Conservation (phyloP, 495 filamentous ascomycete species). For the Staphylotrichum tortipilum region DNA sequence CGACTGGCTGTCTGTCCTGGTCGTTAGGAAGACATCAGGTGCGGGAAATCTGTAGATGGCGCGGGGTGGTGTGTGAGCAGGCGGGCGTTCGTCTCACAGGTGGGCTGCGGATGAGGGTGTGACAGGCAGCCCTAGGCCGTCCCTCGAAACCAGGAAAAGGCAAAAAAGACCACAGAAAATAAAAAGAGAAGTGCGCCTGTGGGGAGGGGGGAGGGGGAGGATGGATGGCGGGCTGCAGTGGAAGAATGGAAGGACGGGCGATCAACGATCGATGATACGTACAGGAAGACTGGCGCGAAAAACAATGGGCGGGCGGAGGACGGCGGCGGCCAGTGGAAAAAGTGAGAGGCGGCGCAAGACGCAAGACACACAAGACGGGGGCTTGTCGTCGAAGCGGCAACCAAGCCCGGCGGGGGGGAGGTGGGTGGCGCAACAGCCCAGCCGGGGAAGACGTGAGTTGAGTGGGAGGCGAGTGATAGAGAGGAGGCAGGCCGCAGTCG, state of each 20-base stretch:
- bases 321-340: constrained; percentile 19
- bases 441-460: no score
- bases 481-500: neutral
- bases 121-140: neutral
- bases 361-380: neutral
- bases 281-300: constrained; percentile 18
- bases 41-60: constrained; percentile 20
- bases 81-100: constrained; percentile 20
- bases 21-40: constrained; percentile 25
- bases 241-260: constrained; percentile 9
- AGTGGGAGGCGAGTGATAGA: no score
- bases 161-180: neutral
- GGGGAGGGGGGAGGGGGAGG: no score
- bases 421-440: no score
- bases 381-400: constrained; percentile 24
- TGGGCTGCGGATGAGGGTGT: neutral
- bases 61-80: constrained; percentile 20
- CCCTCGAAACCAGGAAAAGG: no score
- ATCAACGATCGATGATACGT: constrained; percentile 17
- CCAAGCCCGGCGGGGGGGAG: constrained; percentile 9
- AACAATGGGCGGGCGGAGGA: constrained; percentile 15
- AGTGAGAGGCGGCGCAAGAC: constrained; percentile 20
- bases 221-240: constrained; percentile 17
- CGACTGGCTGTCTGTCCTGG: constrained; percentile 7
- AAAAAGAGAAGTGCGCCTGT: neutral